These are phyloP conservation scores for Verticillium nonalfalfae DNA, from an alignment of 2,329 filamentous ascomycete genomes.

Conservation along the genomic window DNA sequence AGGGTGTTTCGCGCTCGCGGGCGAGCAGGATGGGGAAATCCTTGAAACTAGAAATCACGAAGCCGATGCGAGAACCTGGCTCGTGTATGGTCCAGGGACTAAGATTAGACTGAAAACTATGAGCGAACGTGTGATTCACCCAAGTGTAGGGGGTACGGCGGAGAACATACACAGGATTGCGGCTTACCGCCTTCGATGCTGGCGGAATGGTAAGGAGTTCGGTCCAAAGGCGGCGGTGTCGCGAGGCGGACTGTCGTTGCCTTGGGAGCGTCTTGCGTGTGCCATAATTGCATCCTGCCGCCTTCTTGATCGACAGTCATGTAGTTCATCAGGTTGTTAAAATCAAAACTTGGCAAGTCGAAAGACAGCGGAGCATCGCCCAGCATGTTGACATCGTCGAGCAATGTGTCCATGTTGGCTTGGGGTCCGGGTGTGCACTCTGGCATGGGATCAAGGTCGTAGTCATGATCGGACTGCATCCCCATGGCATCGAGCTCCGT, in stretches of 20 bases:
- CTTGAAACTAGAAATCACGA: slow-evolving; percentile 23
- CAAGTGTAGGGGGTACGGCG: neutral
- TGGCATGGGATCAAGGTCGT: neutral
- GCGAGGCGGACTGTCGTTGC: neutral
- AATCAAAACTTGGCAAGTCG: slow-evolving; percentile 25
- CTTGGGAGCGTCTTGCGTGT: neutral
- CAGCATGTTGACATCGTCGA: neutral
- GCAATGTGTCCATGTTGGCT: neutral
- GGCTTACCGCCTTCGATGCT: neutral
- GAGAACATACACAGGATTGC: neutral
- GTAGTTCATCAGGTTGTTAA: slow-evolving; percentile 11
- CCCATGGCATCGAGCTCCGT: neutral
- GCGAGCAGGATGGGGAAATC: slow-evolving; percentile 27
- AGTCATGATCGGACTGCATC: neutral
- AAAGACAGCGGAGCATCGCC: neutral
- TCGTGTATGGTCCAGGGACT: slow-evolving; percentile 24
- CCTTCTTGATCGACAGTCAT: slow-evolving; percentile 4
- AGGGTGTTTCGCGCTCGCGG: slow-evolving; percentile 28
- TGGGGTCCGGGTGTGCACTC: neutral
- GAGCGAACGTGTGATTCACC: neutral
- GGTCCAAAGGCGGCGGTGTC: neutral
- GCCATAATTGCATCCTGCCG: neutral
- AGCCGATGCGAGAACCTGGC: slow-evolving; percentile 25
- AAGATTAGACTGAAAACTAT: neutral
- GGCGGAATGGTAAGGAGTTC: neutral